phyloP scores from a whole-genome alignment of 345 rosid species.

The Syzygium grande region DNA sequence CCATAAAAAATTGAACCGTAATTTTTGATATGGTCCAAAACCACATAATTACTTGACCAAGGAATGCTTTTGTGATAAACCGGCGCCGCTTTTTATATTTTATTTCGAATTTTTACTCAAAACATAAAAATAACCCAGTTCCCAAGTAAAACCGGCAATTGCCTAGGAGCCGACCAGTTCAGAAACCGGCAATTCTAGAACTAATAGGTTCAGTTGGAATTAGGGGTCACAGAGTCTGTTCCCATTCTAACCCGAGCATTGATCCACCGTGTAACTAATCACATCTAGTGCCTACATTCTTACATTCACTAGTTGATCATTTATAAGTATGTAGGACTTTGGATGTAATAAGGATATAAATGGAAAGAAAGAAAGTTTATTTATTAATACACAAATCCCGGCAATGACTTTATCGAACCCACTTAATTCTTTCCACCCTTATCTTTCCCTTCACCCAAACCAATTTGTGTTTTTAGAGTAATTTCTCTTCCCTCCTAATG shows the following conservation, averaged over 20 bases:
- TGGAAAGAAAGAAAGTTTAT: neutral
- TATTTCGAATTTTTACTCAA: neutral
- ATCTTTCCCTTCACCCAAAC: too few species aligned
- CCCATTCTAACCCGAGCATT: neutral
- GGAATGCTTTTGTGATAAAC: neutral
- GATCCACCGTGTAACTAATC: neutral
- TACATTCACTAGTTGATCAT: neutral
- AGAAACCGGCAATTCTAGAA: neutral
- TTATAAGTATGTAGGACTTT: neutral
- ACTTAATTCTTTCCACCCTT: neutral
- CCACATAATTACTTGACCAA: neutral
- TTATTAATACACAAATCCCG: neutral
- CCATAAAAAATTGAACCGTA: neutral
- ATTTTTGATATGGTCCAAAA: neutral
- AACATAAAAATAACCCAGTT: neutral
- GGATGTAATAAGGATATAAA: neutral
- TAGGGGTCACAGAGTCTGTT: neutral
- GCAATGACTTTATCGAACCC: neutral
- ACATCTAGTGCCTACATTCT: neutral
- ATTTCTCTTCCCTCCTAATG: too few species aligned
- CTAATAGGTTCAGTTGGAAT: neutral
- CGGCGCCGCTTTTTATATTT: neutral
- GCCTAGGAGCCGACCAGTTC: accelerated
- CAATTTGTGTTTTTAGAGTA: too few species aligned
- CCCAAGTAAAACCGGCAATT: accelerated